A percentile compares a stretch with the other conserved stretches of the same genome.
phyloP scores from a whole-genome alignment of 148 eudicot genomes.

The Arbutus unedo region DNA sequence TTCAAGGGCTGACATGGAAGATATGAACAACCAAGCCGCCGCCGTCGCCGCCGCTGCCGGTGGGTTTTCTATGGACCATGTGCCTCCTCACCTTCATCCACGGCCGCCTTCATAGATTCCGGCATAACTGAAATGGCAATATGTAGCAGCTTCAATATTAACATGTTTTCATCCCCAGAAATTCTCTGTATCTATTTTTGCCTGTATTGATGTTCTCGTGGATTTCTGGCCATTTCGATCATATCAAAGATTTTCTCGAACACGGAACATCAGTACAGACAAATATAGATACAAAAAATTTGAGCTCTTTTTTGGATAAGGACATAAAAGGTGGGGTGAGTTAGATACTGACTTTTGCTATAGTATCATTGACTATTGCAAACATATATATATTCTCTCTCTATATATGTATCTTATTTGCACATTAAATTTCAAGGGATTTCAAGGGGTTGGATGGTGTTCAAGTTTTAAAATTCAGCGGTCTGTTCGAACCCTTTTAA shows the following conservation, averaged over 20 bases:
- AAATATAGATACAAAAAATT: not conserved
- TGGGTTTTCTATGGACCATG: not conserved
- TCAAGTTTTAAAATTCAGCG: too few relatives aligned
- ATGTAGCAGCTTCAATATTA: not conserved
- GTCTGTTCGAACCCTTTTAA: too few relatives aligned
- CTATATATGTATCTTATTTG: not conserved
- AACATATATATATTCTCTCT: not conserved
- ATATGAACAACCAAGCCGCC: not conserved
- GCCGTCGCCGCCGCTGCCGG: not conserved
- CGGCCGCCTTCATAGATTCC: not conserved
- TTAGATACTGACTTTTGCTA: slow-evolving; percentile 11
- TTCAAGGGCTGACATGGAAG: not conserved
- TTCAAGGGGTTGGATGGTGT: too few relatives aligned
- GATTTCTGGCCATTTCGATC: not conserved
- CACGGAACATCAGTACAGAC: not conserved
- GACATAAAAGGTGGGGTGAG: not conserved
- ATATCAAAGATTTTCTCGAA: not conserved
- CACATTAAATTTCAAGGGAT: not conserved
- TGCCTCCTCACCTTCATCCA: not conserved
- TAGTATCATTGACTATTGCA: not conserved
- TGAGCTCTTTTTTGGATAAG: not conserved
- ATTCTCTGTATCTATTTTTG: not conserved
- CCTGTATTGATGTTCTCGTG: not conserved
- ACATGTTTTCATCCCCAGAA: slow-evolving; percentile 1
- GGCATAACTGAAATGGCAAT: not conserved